Base-by-base conservation (phyloP, 371 early-diverging fungal species). In the Capillidium heterosporum region DNA sequence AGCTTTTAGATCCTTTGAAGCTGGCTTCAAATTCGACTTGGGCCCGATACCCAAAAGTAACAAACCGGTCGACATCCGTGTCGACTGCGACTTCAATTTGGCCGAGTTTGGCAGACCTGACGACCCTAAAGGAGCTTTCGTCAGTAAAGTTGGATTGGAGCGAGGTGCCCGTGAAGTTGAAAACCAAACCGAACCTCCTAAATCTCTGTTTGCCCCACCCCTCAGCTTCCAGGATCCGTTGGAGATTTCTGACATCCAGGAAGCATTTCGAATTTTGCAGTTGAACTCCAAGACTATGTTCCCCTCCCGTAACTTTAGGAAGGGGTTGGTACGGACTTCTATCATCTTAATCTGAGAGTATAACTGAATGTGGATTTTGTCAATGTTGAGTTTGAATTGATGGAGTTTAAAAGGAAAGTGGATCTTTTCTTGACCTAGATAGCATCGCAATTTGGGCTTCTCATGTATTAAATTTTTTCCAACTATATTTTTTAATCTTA, bases 221-320 rank as follows among this genome's bases (percentile, higher is more conserved):
- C 81, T 75, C 23, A 75, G 78, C 32, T 85, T 80, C 52, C 86
- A 83, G 61, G 77, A 82, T 39, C 91, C 93, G 19, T 61, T 95
- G 47, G 70, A 80, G 39, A 82, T 87, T 0, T 74, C 75, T 44
- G 95, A 95, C 65, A 85, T 95, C 39, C 82, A 85, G 32, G 95
- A 94, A 65, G 96, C 92, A 1, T 94, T 85, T 61, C 69, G 87
- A 59, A 65, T 85, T 49, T 60, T 89, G 32, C 89, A 89, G 60
- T 21, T 21, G 4, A 48, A 48, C 23, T 21, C 19, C 5, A 74
- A 76, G 43, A 63, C 76, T 3, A 80, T 81, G 7, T 77, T 80
- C 51, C 86, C 85, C 2, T 70, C 82, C 42, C 74, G 79, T 47
- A 84, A 84, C 61, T 89, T 83, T 55, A 67, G 82, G 24, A 85